phyloP scores from a whole-genome alignment of 2,329 filamentous ascomycete species.

The Fragosphaeria purpurea region DNA sequence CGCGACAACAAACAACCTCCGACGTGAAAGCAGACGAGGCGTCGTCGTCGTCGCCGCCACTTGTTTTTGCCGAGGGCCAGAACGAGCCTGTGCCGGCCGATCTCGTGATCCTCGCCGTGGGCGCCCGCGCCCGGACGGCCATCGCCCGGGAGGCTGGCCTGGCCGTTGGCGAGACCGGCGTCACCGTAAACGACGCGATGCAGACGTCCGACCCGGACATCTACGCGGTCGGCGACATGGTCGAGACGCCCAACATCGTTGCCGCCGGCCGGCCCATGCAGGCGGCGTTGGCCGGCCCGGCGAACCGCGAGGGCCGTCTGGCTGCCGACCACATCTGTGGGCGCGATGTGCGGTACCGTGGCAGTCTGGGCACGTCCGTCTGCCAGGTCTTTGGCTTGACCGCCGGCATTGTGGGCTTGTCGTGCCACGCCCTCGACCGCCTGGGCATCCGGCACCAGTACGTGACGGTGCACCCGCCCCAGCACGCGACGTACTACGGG shows the following conservation, averaged over 20 bases:
- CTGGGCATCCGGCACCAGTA: conserved; percentile 9
- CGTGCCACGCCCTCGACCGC: conserved; percentile 8
- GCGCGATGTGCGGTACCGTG: conserved; percentile 11
- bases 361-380: conserved; percentile 16
- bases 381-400: conserved; percentile 16
- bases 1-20: no score
- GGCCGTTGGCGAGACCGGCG: conserved; percentile 8
- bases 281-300: conserved; percentile 18
- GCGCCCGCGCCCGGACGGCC: neutral
- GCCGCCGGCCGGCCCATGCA: conserved; percentile 3
- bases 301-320: conserved; percentile 18
- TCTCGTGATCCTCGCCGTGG: conserved; percentile 1
- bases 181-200: conserved; percentile 15
- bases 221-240: conserved; percentile 20
- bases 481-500: conserved; percentile 18
- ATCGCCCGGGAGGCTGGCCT: conserved; percentile 10
- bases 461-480: conserved; percentile 18
- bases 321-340: conserved; percentile 18
- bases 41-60: no score
- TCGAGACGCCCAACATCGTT: conserved; percentile 15
- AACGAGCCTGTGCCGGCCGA: neutral
- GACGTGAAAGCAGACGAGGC: no score
- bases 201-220: conserved; percentile 18
- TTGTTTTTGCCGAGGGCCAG: no score
- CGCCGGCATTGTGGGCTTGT: conserved; percentile 14